Base-by-base conservation (phyloP, 208 protist species). In the Endotrypanum monterogeii region DNA sequence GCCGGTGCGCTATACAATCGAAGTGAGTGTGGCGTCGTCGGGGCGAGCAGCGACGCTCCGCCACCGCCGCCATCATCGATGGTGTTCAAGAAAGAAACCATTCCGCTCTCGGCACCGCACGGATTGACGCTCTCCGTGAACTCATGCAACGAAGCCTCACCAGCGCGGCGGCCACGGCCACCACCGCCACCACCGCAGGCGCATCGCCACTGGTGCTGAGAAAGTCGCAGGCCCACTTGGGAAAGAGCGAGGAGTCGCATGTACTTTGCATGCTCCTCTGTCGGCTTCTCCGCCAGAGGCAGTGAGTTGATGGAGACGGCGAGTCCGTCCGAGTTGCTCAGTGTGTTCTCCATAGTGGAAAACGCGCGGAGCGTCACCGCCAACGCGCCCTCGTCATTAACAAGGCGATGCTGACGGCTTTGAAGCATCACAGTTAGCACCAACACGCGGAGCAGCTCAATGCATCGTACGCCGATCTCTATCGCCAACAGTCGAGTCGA, bases 361-460 rank as follows among this genome's bases (percentile, higher is more conserved):
- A 80, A 71, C 35, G 50, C 41, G 65, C 32, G 63, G 56, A 80
- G 55, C 60, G 73, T 68, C 14, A 55, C 32, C 11, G 44, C 72
- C 55, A 80, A 57, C 9, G 76, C 69, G 18, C 70, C 72, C 23
- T 72, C 63, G 18, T 63, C 67, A n/a, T 73, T 60, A 2, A 39
- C 12, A 23, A 63, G 7, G 11, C 55, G 12, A 35, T 58, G 39
- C 68, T 63, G 68, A 54, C 56, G 66, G 11, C 32, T 28, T 39
- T 73, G 68, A 25, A 73, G 3, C 68, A 73, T 41, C 52, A 54
- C 55, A n/a, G 1, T n/a, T 3, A 73, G 68, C 68, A 35, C 68
- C 68, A 61, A 41, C 25, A 54, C 68, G 37, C 55, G 55, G 52
- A 73, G 68, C 68, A 73, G 68, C 68, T 73, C 68, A 18, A 44